These are phyloP conservation scores for Dentipellis fragilis DNA, from an alignment of 768 basidiomycete genomes.

Conservation along the genomic window DNA sequence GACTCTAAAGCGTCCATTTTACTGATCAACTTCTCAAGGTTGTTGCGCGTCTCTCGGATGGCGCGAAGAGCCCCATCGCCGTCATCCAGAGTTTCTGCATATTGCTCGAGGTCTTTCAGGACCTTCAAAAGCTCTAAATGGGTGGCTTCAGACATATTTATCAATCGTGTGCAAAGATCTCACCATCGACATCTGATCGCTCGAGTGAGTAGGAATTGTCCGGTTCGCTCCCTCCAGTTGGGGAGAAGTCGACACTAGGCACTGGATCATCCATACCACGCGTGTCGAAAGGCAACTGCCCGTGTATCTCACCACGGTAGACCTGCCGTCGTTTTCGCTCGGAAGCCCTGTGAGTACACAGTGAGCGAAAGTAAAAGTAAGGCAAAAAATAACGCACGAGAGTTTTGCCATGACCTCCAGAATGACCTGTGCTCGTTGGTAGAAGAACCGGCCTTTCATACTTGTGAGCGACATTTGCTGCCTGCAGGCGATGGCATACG, in stretches of 20 bases:
- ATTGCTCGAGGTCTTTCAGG: slow-evolving; percentile 56
- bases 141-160: too few species aligned
- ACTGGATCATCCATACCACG: slow-evolving; percentile 74
- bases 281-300: slow-evolving; percentile 80
- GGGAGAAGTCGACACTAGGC: slow-evolving; percentile 72
- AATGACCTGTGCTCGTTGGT: slow-evolving; percentile 69
- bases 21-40: slow-evolving; percentile 57
- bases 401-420: slow-evolving; percentile 83
- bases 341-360: slow-evolving; percentile 33
- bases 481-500: slow-evolving; percentile 17
- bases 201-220: slow-evolving; percentile 49
- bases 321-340: slow-evolving; percentile 79
- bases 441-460: slow-evolving; percentile 61
- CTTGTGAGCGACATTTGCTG: too few species aligned
- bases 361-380: slow-evolving; percentile 2
- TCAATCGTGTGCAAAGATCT: slow-evolving; percentile 12
- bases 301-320: slow-evolving; percentile 78
- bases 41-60: slow-evolving; percentile 47
- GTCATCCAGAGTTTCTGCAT: slow-evolving; percentile 37
- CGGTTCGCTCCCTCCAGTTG: slow-evolving; percentile 51
- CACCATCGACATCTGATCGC: slow-evolving; percentile 63
- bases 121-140: slow-evolving; percentile 46
- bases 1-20: slow-evolving; percentile 75
- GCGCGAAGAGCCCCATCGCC: slow-evolving; percentile 36
- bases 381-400: slow-evolving; percentile 39